phyloP scores from a whole-genome alignment of 179 eudicot genomes.

The Silene coronaria region DNA sequence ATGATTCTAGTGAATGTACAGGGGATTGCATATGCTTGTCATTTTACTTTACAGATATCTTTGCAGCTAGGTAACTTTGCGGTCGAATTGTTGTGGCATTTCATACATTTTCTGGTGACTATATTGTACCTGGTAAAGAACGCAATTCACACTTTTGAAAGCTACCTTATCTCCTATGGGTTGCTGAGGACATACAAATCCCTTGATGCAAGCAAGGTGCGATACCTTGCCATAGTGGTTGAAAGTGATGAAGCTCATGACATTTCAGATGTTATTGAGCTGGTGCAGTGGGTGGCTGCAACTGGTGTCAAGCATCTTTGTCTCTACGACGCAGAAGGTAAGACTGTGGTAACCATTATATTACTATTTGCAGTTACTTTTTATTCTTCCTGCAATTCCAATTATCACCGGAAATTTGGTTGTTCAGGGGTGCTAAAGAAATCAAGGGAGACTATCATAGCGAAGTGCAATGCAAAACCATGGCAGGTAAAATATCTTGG shows the following conservation, averaged over 20 bases:
- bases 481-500: slow-evolving; percentile 41
- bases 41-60: not conserved
- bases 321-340: slow-evolving; percentile 83
- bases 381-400: not conserved
- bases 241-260: slow-evolving; percentile 77
- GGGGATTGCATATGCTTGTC: not conserved
- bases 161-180: slow-evolving; percentile 51
- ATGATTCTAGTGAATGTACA: not conserved
- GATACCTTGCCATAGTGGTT: slow-evolving; percentile 67
- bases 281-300: slow-evolving; percentile 56
- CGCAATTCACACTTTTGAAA: slow-evolving; percentile 41
- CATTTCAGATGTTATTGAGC: slow-evolving; percentile 49
- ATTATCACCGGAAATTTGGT: slow-evolving; percentile 1
- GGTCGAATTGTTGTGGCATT: slow-evolving; percentile 46
- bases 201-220: slow-evolving; percentile 51
- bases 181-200: slow-evolving; percentile 35
- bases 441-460: slow-evolving; percentile 48
- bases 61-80: slow-evolving; percentile 49
- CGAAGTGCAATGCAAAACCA: slow-evolving; percentile 36
- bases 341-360: not conserved
- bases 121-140: slow-evolving; percentile 37
- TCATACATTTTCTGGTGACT: slow-evolving; percentile 49
- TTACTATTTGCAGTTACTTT: not conserved
- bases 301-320: slow-evolving; percentile 73
- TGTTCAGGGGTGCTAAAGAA: slow-evolving; percentile 76